Evolutionary conservation across 2,329 filamentous ascomycete genomes (phyloP), one percentile per base, ranked within the genome.

Genomic region (Apiospora hydei): DNA sequence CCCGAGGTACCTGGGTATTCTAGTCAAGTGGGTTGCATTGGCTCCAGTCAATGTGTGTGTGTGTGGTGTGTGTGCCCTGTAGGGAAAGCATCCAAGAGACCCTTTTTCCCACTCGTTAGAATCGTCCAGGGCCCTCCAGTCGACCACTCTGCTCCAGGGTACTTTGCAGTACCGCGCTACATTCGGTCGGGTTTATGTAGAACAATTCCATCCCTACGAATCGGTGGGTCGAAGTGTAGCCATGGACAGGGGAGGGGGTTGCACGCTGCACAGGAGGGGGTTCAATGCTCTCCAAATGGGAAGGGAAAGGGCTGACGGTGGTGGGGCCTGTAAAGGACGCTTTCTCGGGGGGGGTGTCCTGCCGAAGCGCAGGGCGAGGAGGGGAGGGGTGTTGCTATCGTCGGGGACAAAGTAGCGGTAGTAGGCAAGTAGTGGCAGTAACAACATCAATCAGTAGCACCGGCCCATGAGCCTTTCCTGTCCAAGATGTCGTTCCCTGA

Each of bases 141-240:
- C 44, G 5, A 18, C 34, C 49, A 53, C 41, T 43, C 10, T 43
- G 8, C n/a, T 64, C 34, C 57, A 64, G 57, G 57, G 57, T 64
- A 64, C 57, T 64, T 64, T 38, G 30, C 57, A 64, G 57, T 64
- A 64, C 57, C 18, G 18, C 57, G 57, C 53, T 61, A 61, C 16
- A 34, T 57, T 30, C 30, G 7, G 53, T 61, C 53, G 53, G 53
- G 53, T 61, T 61, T 61, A 57, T 57, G 51, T 21, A 61, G 53
- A 61, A 57, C 51, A 57, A 61, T 61, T 61, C 53, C 53, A 61
- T 61, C 53, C 53, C 53, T 61, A 38, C 53, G 16, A 24, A 64
- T 38, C n/a, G 10, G 57, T 64, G 57, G 57, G 34, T 24, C 53
- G 10, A n/a, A 38, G 26, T 34, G 14, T 34, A 18, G 53, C 7